Base-by-base conservation (phyloP, 2,329 filamentous ascomycete genomes). In the Trichoderma atrobrunneum region DNA sequence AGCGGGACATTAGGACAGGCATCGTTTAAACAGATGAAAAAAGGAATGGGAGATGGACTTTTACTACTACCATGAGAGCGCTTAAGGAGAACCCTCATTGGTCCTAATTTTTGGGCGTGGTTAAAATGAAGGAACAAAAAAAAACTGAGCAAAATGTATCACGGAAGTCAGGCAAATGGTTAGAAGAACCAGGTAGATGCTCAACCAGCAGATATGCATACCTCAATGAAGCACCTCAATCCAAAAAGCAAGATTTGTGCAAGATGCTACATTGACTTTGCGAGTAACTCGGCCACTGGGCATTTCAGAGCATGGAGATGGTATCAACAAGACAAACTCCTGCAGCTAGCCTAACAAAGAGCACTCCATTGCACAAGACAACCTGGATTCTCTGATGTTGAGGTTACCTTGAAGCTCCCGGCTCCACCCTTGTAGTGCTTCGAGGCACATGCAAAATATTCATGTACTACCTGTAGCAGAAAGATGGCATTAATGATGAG, bases 21-120 rank as follows among this genome's bases (percentile, higher is more conserved):
- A 72, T 72, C 64, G 70, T 69, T 72, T 69, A 65, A 69, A 69
- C 70, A 63, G 67, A 70, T 62, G 54, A 69, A 72, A 67, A 72
- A 70, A 72, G 63, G 60, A 71, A 72, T 39, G 61, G 69, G 69
- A 72, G 59, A 67, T 64, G 69, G 62, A 63, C 32, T 68, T 68
- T 68, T 28, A 36, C 34, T 60, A 57, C 56, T 62, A 48, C 51
- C 54, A 60, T 54, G 69, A 70, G 65, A 64, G 65, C 61, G 63
- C 56, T 36, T 51, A 57, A 34, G 54, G 64, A 39, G 24, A 34
- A 72, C 32, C 43, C 60, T 63, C 36, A 43, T 36, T 62, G 54
- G 54, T 62, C 61, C 59, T 66, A 18, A 43, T 48, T 54, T 18
- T 54, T 28, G 14, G 61, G 57, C n/a, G 65, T 70, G 66, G 54